Conservation (phyloP, 352 stramenopile genomes). For the Globisporangium polare region DNA sequence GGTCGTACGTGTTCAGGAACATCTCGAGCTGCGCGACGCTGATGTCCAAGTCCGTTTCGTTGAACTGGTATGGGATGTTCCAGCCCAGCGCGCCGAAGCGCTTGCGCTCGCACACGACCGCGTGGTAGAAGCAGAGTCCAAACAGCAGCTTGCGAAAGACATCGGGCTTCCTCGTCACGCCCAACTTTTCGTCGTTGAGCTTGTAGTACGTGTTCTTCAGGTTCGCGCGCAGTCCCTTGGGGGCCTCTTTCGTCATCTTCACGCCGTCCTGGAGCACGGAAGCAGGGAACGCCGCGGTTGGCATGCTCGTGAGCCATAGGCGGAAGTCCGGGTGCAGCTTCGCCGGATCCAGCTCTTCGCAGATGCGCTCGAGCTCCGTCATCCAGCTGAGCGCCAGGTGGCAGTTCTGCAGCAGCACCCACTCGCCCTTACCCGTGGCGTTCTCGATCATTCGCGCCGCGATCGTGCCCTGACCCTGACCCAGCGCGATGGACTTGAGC, state of each 20-base stretch:
- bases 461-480: conserved; percentile 90
- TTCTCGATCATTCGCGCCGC: conserved; percentile 90
- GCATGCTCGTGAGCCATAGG: conserved; percentile 91
- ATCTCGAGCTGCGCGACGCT: conserved; percentile 80
- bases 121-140: conserved; percentile 90
- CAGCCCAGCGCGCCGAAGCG: conserved; percentile 94
- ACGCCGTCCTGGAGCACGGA: conserved; percentile 94
- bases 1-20: conserved; percentile 85
- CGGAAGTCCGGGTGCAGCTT: conserved; percentile 91
- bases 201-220: conserved; percentile 94
- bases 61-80: conserved; percentile 98
- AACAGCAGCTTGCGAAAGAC: conserved; percentile 95
- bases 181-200: conserved; percentile 85
- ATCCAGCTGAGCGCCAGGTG: conserved; percentile 95
- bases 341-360: conserved; percentile 83
- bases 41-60: conserved; percentile 94
- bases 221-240: conserved; percentile 92
- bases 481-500: conserved; percentile 92
- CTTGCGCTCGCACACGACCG: conserved; percentile 91
- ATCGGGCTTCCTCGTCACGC: conserved; percentile 81
- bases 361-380: conserved; percentile 92
- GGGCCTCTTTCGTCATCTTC: conserved; percentile 97
- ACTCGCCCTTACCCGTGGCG: conserved; percentile 87
- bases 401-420: conserved; percentile 95
- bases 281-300: conserved; percentile 83